phyloP scores from a whole-genome alignment of 306 rosid genomes.

The Purshia tridentata region DNA sequence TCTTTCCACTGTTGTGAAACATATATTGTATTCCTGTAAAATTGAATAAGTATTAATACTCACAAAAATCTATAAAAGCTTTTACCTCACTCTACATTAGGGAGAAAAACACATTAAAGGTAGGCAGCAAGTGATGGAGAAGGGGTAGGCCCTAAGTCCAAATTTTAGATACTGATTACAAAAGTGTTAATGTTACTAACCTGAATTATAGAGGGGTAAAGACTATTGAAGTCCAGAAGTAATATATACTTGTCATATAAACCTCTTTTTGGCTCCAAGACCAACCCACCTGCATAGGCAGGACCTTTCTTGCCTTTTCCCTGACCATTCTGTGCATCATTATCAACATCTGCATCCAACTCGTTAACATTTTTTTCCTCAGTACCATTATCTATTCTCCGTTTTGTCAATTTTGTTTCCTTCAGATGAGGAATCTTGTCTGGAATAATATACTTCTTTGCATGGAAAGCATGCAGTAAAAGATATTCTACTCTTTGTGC shows the following conservation, averaged over 20 bases:
- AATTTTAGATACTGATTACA: neutral
- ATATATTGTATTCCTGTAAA: conserved; percentile 87
- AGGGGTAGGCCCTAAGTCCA: neutral
- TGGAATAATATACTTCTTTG: conserved; percentile 81
- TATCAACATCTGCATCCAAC: conserved; percentile 48
- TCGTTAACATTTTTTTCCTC: conserved; percentile 54
- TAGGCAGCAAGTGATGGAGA: neutral
- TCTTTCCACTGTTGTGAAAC: conserved; percentile 95
- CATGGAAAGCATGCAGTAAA: conserved; percentile 92
- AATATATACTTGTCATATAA: conserved; percentile 90
- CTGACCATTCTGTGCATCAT: conserved; percentile 47
- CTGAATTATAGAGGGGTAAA: conserved; percentile 98
- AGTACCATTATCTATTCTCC: conserved; percentile 44
- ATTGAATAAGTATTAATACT: conserved; percentile 11
- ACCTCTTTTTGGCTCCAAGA: conserved; percentile 96
- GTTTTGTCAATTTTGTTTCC: conserved; percentile 59
- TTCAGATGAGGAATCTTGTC: conserved; percentile 67
- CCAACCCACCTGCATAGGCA: conserved; percentile 93
- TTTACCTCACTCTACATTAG: neutral
- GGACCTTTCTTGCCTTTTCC: conserved; percentile 78
- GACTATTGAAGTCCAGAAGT: conserved; percentile 96
- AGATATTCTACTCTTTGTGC: conserved; percentile 98
- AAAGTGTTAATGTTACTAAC: conserved; percentile 31
- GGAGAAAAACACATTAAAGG: conserved; percentile 1
- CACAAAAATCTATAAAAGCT: conserved; percentile 12